Percentiles rank a stretch among this genome's conserved stretches.
phyloP scores from a whole-genome alignment of 2,329 filamentous ascomycete genomes.

The Pezicula neosporulosa region DNA sequence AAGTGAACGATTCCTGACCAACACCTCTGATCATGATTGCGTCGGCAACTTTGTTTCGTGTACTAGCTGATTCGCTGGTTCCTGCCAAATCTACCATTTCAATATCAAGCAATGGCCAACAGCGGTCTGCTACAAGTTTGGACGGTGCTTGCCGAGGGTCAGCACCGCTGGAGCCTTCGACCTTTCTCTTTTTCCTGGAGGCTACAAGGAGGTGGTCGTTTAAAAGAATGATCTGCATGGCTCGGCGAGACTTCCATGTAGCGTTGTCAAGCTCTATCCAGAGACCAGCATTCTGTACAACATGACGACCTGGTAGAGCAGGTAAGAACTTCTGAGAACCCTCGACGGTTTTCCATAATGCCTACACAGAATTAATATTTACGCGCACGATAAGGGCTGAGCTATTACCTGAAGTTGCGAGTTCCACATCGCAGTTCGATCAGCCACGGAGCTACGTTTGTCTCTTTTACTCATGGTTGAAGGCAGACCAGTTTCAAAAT shows the following conservation, averaged over 20 bases:
- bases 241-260: constrained; percentile 88
- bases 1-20: constrained; percentile 89
- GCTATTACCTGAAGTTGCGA: constrained; percentile 52
- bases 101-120: constrained; percentile 90
- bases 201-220: constrained; percentile 94
- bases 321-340: constrained; percentile 96
- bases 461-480: constrained; percentile 63
- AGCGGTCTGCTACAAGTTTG: constrained; percentile 89
- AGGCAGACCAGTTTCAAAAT: constrained; percentile 48
- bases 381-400: not conserved
- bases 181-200: constrained; percentile 86
- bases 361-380: constrained; percentile 38
- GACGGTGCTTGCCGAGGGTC: constrained; percentile 47
- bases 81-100: constrained; percentile 85
- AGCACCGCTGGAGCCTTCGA: constrained; percentile 57
- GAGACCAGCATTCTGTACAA: constrained; percentile 84
- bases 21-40: constrained; percentile 86
- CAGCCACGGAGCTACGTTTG: constrained; percentile 84
- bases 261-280: constrained; percentile 98
- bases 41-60: constrained; percentile 67
- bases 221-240: constrained; percentile 86
- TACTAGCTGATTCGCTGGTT: constrained; percentile 53
- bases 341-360: constrained; percentile 95
- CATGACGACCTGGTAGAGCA: constrained; percentile 84
- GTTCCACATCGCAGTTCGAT: constrained; percentile 64